Conservation (phyloP, 352 stramenopile species). For the Elongisporangium anandrum region DNA sequence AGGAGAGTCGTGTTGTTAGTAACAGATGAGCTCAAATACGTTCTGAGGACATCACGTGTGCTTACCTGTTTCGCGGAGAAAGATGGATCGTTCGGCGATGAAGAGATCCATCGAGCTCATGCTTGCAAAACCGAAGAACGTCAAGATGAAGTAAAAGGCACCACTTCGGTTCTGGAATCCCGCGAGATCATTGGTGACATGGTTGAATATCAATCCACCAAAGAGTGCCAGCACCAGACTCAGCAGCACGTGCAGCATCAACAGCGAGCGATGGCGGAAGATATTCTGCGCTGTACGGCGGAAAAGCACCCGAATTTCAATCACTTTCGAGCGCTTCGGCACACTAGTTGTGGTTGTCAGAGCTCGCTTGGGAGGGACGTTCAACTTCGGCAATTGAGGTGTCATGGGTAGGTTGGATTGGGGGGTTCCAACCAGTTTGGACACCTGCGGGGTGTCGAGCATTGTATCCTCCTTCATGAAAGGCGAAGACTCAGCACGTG, state of each 20-base stretch:
- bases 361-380: background rate
- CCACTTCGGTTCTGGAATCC: constrained; percentile 84
- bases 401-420: constrained; percentile 1
- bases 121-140: constrained; percentile 81
- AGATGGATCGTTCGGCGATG: constrained; percentile 68
- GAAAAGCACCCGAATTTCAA: constrained; percentile 72
- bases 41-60: no score
- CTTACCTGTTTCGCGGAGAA: constrained; percentile 63
- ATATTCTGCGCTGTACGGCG: constrained; percentile 65
- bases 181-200: constrained; percentile 77
- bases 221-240: constrained; percentile 59
- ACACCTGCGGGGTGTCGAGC: constrained; percentile 40
- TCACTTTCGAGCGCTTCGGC: constrained; percentile 34
- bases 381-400: background rate
- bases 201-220: constrained; percentile 72
- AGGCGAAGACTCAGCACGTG: constrained; percentile 40
- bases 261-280: constrained; percentile 62
- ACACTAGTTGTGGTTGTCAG: background rate
- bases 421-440: constrained; percentile 28
- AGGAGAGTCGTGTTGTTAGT: background rate
- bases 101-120: constrained; percentile 87
- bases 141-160: constrained; percentile 84
- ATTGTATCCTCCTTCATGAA: constrained; percentile 48
- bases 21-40: no score
- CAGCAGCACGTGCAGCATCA: constrained; percentile 59